Evolutionary conservation across 495 filamentous ascomycete genomes (phyloP), one percentile per base, ranked within the genome.

Genomic region (Pyrenula aspistea): DNA sequence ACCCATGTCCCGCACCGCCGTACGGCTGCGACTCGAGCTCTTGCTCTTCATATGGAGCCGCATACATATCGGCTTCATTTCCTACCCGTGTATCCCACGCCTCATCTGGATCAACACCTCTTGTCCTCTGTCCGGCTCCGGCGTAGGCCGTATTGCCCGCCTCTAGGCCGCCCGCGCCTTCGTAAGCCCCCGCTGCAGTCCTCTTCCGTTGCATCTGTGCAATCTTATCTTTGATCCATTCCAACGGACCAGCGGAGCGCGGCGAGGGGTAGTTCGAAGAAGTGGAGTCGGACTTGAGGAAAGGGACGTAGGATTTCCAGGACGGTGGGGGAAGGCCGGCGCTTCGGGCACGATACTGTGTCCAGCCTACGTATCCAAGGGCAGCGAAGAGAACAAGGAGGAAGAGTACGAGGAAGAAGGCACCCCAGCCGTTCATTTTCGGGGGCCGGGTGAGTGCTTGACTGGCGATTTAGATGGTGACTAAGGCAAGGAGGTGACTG

Each of bases 41-140:
- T 61, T 83, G 77, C 69, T 86, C 85, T 59, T 87, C 73, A 57
- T 84, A 81, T 10, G 50, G 19, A 0, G 68, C 67, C 4, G 73
- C 77, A 62, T 81, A 79, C 1, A 60, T 68, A 62, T 81, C 78
- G 12, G 77, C 79, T 63, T 84, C 83, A 54, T 76, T 70, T 36
- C 81, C 83, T 2, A 89, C 84, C 31, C 82, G 64, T 53, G 83
- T 60, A 71, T 87, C 84, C 85, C 85, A 89, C 22, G 85, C 83
- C 57, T 85, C 83, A 65, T 89, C 85, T 0, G 83, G 84, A 63
- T 89, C 85, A 24, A 86, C 70, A 22, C 53, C 65, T 47, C 63
- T 62, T 2, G 53, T 59, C 51, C 64, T 54, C 20, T 60, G 62
- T 10, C 70, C 63, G 4, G 67, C 66, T 25, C 67, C 70, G 63